Evolutionary conservation across 1,284 basidiomycete species (phyloP).

Genomic region (Microbotryomycetes sp.): DNA sequence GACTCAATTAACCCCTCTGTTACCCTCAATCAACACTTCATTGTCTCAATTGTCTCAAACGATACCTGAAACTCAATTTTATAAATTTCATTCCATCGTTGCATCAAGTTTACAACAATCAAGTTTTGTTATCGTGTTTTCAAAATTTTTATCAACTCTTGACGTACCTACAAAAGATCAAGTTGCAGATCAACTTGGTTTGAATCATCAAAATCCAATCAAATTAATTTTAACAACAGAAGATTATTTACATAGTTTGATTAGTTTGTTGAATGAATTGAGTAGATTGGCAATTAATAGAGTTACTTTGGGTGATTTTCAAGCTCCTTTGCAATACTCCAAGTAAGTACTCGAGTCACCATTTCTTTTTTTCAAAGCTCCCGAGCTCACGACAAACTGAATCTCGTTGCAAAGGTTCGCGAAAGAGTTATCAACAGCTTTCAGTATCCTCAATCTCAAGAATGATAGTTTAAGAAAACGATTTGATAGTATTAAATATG

Average conservation of each 20-base stretch:
- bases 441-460: constrained; percentile 83
- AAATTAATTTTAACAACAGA: constrained; percentile 61
- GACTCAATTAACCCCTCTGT: neutral
- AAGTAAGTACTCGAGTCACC: neutral
- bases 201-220: constrained; percentile 63
- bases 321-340: constrained; percentile 55
- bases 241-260: constrained; percentile 78
- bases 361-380: neutral
- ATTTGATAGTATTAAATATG: constrained; percentile 58
- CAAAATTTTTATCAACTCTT: constrained; percentile 58
- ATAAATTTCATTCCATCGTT: constrained; percentile 55
- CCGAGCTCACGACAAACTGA: neutral
- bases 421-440: constrained; percentile 72
- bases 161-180: constrained; percentile 56
- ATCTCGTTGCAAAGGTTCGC: constrained; percentile 56
- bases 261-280: constrained; percentile 75
- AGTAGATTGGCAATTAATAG: constrained; percentile 73
- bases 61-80: constrained; percentile 63
- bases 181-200: constrained; percentile 50
- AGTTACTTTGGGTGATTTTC: constrained; percentile 72
- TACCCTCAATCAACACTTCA: neutral
- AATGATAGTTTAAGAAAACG: constrained; percentile 69
- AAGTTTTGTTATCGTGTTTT: constrained; percentile 59
- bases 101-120: constrained; percentile 43
- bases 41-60: constrained; percentile 39